Evolutionary conservation across 106 monocot species (phyloP).

Genomic region (Dendrobium chrysotoxum): DNA sequence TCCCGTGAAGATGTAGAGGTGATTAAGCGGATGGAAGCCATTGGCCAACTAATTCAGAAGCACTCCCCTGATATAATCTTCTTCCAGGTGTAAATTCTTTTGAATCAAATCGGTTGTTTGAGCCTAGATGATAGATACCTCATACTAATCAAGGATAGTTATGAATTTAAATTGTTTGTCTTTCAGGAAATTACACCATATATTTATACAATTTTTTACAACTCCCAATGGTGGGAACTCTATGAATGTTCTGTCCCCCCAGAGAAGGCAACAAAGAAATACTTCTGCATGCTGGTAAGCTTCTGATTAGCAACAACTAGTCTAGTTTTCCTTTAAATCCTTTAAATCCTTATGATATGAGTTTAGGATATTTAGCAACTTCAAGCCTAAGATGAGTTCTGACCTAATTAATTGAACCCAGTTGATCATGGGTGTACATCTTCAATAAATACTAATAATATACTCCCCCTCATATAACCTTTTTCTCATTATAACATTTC

Average conservation of each 20-base stretch:
- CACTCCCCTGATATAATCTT: slow-evolving; percentile 78
- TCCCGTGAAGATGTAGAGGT: slow-evolving; percentile 88
- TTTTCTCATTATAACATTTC: no score
- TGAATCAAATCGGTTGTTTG: no score
- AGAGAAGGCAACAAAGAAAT: slow-evolving; percentile 29
- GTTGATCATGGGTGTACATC: no score
- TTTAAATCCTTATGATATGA: no score
- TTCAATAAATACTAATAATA: no score
- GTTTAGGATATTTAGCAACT: no score
- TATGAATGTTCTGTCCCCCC: slow-evolving; percentile 64
- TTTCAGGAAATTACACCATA: slow-evolving; percentile 81
- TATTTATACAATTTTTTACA: slow-evolving; percentile 64
- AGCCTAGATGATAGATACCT: background rate
- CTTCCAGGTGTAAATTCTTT: slow-evolving; percentile 47
- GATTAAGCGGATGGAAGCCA: slow-evolving; percentile 64
- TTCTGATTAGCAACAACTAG: background rate
- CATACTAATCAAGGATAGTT: background rate
- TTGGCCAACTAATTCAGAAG: slow-evolving; percentile 64
- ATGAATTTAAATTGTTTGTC: background rate
- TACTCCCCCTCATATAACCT: no score
- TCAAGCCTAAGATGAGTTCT: no score
- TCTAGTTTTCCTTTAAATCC: background rate
- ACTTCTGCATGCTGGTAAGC: slow-evolving; percentile 91
- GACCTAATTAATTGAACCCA: no score
- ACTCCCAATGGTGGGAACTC: slow-evolving; percentile 61